Base-by-base conservation (phyloP, 805 yeast genomes). In the Ogataea corticis region DNA sequence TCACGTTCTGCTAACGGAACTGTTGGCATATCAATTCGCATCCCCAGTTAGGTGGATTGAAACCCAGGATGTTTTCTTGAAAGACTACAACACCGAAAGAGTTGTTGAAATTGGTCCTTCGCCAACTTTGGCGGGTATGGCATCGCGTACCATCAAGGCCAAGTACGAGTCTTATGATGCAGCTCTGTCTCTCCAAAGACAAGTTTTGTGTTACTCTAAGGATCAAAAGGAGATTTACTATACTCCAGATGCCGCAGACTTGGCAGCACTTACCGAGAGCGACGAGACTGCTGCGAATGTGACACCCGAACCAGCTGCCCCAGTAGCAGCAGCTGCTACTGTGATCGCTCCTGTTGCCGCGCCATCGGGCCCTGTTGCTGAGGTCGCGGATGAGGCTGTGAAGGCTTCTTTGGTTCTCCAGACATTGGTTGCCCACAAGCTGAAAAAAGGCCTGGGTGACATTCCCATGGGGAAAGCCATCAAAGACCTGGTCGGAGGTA, bases 11-110 rank as follows among this genome's bases (percentile, higher is more conserved):
- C 78, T 94, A 66, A 90, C 97, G 21, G 99, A 94, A 78, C 82
- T 94, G 59, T 79, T 94, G 72, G 98, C 99, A 44, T 94, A 91
- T 73, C 99, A 94, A 72, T 94, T 94, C 64, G 99, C 99, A 40
- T 91, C 97, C 51, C 99, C 99, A 38, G 99, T 94, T 55, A 84
- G 98, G 79, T 94, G 99, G 73, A 94, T 95, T 68, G 99, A 95
- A 69, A 94, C 99, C 51, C 99, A 94, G 72, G 99, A 94, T 74
- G 98, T 94, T 48, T 87, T 94, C 66, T 80, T 94, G 67, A 87
- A 87, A 68, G 94, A 90, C 59, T 85, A 82, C 80, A 90, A 92
- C 71, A 86, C 97, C 51, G 99, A 95, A 73, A 82, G 99, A 65
- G 92, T 94, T 51, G 97, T 94, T 56, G 99, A 94, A 71, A 88